A percentile compares a stretch with the other conserved stretches of the same genome.
Evolutionary conservation across 2,329 filamentous ascomycete species (phyloP).

Genomic region (Akanthomyces uredinophilus): DNA sequence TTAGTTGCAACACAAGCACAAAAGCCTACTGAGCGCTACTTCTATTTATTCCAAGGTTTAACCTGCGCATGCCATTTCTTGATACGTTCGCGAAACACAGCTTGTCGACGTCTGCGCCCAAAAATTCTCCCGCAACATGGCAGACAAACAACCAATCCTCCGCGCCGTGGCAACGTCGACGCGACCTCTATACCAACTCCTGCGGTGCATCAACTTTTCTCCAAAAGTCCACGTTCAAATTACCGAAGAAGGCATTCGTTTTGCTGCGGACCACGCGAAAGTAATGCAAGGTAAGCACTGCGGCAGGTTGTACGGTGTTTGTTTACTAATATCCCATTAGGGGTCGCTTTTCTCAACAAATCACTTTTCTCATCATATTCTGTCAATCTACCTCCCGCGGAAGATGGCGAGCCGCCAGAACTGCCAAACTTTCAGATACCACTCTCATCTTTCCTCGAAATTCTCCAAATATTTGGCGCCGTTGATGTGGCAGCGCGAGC

Average conservation of each 20-base stretch:
- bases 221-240: slow-evolving; percentile 64
- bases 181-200: slow-evolving; percentile 63
- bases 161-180: slow-evolving; percentile 74
- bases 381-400: slow-evolving; percentile 47
- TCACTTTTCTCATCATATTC: slow-evolving; percentile 81
- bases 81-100: slow-evolving; percentile 18
- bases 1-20: slow-evolving; percentile 32
- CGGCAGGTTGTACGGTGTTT: neutral
- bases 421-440: slow-evolving; percentile 80
- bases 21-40: slow-evolving; percentile 26
- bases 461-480: slow-evolving; percentile 91
- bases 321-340: slow-evolving; percentile 20
- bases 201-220: slow-evolving; percentile 55
- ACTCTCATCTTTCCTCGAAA: slow-evolving; percentile 81
- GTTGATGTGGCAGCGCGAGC: slow-evolving; percentile 59
- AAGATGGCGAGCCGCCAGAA: slow-evolving; percentile 35
- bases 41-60: slow-evolving; percentile 20
- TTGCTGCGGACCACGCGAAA: slow-evolving; percentile 81
- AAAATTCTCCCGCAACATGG: slow-evolving; percentile 21
- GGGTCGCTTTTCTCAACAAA: slow-evolving; percentile 74
- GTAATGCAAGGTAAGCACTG: slow-evolving; percentile 72
- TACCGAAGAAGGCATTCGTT: slow-evolving; percentile 76
- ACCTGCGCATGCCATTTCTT: slow-evolving; percentile 10
- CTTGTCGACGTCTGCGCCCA: slow-evolving; percentile 15
- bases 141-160: slow-evolving; percentile 51